Conservation (phyloP, 352 stramenopile species). For the Phytophthora sp. region DNA sequence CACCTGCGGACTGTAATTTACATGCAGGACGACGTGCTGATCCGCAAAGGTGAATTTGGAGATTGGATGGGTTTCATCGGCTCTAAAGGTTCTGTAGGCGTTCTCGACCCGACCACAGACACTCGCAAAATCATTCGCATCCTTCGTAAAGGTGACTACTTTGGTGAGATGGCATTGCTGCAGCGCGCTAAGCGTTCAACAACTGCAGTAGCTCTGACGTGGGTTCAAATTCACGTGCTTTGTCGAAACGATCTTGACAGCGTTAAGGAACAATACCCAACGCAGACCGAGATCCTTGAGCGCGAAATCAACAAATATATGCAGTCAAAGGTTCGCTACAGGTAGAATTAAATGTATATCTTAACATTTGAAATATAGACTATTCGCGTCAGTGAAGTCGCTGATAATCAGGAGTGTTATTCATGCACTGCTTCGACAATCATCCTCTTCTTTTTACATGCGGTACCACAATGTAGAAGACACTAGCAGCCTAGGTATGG, state of each 20-base stretch:
- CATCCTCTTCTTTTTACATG: too few species aligned
- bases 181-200: slow-evolving; percentile 63
- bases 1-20: slow-evolving; percentile 78
- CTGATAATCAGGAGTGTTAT: too few species aligned
- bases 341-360: slow-evolving; percentile 26
- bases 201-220: slow-evolving; percentile 60
- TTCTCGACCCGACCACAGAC: slow-evolving; percentile 54
- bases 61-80: slow-evolving; percentile 88
- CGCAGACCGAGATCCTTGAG: slow-evolving; percentile 57
- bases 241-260: slow-evolving; percentile 56
- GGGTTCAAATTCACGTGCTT: slow-evolving; percentile 74
- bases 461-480: too few species aligned
- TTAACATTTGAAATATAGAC: too few species aligned
- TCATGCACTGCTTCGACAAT: too few species aligned
- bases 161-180: slow-evolving; percentile 72
- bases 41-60: slow-evolving; percentile 79
- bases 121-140: slow-evolving; percentile 64
- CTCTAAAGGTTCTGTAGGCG: slow-evolving; percentile 62
- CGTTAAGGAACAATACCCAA: slow-evolving; percentile 63
- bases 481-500: too few species aligned
- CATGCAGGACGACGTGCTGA: slow-evolving; percentile 83
- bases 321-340: slow-evolving; percentile 60
- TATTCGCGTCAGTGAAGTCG: too few species aligned
- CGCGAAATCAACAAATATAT: slow-evolving; percentile 83
- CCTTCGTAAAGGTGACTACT: slow-evolving; percentile 68